Evolutionary conservation across 1,284 basidiomycete genomes (phyloP).

Genomic region (Rhodotorula sp.): DNA sequence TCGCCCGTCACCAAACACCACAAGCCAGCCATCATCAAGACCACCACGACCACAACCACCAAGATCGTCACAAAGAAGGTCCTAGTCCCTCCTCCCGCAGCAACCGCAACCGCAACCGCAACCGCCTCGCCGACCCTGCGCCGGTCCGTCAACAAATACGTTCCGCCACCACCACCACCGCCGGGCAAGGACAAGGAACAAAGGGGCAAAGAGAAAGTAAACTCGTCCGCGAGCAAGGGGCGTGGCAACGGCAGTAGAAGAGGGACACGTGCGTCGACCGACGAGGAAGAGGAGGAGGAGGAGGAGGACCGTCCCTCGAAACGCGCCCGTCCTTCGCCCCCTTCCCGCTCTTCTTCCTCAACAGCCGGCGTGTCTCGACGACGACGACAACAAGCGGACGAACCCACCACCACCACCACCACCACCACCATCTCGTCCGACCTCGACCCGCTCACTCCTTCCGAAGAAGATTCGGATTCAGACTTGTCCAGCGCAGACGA

Average conservation of each 20-base stretch:
- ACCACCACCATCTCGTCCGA: constrained; percentile 1
- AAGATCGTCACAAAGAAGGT: not conserved
- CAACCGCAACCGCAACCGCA: not conserved
- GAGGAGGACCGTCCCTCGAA: not conserved
- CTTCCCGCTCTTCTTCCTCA: not conserved
- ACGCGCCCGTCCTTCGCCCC: not conserved
- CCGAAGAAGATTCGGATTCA: constrained; percentile 9
- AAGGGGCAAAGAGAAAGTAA: not conserved
- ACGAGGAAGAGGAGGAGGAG: not conserved
- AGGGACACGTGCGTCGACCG: not conserved
- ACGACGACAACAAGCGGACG: no score
- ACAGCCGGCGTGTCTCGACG: no score
- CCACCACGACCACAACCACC: not conserved
- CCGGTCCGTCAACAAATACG: not conserved
- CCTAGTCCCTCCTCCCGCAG: not conserved
- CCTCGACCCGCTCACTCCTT: constrained; percentile 9
- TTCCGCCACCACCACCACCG: not conserved
- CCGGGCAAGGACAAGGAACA: no score
- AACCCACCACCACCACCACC: not conserved
- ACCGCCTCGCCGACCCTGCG: not conserved
- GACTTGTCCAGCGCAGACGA: constrained; percentile 27
- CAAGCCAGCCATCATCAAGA: no score
- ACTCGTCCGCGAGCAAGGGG: no score
- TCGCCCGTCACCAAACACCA: not conserved
- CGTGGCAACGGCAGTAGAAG: not conserved